These are phyloP conservation scores for Cucurbita argyrosperma DNA, from an alignment of 306 rosid species.

Conservation along the genomic window DNA sequence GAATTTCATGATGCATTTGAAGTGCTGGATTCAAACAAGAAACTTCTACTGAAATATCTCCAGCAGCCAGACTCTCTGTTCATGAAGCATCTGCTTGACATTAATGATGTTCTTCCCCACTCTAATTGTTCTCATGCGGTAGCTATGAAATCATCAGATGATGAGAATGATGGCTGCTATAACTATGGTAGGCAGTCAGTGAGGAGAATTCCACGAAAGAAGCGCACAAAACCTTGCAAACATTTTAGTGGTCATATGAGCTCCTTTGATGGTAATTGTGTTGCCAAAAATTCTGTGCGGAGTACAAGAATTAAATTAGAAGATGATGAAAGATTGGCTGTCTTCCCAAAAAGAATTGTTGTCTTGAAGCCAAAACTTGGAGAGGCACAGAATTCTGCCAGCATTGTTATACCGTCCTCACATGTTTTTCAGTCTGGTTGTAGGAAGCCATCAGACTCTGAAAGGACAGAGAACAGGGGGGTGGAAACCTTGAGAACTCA, in stretches of 20 bases:
- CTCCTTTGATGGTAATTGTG: constrained; percentile 32
- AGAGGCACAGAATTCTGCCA: constrained; percentile 32
- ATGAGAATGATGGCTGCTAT: constrained; percentile 20
- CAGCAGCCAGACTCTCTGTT: constrained; percentile 80
- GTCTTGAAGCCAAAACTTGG: constrained; percentile 85
- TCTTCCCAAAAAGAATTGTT: constrained; percentile 65
- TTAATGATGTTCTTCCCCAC: constrained; percentile 32
- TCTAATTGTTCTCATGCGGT: constrained; percentile 31
- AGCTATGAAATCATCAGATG: constrained; percentile 25
- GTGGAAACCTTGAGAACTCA: constrained; percentile 21
- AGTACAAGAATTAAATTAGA: constrained; percentile 29
- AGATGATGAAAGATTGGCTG: constrained; percentile 23
- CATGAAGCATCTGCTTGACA: constrained; percentile 70
- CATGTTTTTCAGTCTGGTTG: constrained; percentile 28
- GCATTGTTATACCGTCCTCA: constrained; percentile 37
- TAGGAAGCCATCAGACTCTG: constrained; percentile 31
- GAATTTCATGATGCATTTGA: constrained; percentile 69
- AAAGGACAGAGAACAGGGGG: constrained; percentile 27
- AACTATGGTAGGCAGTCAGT: constrained; percentile 31
- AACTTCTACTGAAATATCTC: constrained; percentile 60
- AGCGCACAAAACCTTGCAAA: constrained; percentile 30
- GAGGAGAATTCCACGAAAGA: constrained; percentile 24
- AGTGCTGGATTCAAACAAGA: constrained; percentile 73
- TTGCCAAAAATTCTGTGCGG: constrained; percentile 22
- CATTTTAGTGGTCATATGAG: constrained; percentile 22